Percentiles rank a stretch among this genome's conserved stretches.
Conservation (phyloP, 108 stramenopile species). For the Nitzschia sp. region DNA sequence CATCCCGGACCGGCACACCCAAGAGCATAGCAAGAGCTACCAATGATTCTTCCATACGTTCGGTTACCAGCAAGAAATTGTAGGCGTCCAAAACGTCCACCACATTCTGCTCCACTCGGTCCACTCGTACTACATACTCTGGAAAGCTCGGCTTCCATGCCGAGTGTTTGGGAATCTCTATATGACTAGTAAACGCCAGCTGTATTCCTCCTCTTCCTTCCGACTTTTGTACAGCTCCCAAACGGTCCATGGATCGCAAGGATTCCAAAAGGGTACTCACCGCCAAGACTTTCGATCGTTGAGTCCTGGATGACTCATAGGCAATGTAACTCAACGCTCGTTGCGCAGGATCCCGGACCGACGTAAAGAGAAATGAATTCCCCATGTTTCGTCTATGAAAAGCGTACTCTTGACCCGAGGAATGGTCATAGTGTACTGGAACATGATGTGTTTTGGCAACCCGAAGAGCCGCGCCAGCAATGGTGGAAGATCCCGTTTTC, state of each 20-base stretch:
- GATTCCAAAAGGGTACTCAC: background rate
- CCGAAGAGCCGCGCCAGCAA: conserved; percentile 4
- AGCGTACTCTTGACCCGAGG: conserved; percentile 6
- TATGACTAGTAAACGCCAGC: conserved; percentile 3
- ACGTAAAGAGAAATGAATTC: conserved; percentile 29
- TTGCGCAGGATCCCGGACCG: conserved; percentile 35
- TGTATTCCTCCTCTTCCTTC: conserved; percentile 32
- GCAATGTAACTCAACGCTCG: conserved; percentile 27
- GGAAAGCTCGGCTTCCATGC: conserved; percentile 3
- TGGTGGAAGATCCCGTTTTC: conserved; percentile 4
- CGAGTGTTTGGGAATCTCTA: background rate
- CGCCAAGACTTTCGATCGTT: background rate
- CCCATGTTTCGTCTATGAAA: background rate
- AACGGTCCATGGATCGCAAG: background rate
- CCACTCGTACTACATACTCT: background rate
- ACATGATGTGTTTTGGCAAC: background rate
- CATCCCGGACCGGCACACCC: conserved; percentile 12
- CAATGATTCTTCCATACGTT: conserved; percentile 58
- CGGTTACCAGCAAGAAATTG: conserved; percentile 50
- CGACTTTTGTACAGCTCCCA: conserved; percentile 12
- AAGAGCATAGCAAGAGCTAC: conserved; percentile 42
- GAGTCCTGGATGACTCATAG: conserved; percentile 33
- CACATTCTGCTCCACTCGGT: conserved; percentile 5
- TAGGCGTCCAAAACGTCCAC: conserved; percentile 35
- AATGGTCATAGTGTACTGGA: background rate